Conservation (phyloP, 176 grass and related monocot genomes). For the Phoenix dactylifera region DNA sequence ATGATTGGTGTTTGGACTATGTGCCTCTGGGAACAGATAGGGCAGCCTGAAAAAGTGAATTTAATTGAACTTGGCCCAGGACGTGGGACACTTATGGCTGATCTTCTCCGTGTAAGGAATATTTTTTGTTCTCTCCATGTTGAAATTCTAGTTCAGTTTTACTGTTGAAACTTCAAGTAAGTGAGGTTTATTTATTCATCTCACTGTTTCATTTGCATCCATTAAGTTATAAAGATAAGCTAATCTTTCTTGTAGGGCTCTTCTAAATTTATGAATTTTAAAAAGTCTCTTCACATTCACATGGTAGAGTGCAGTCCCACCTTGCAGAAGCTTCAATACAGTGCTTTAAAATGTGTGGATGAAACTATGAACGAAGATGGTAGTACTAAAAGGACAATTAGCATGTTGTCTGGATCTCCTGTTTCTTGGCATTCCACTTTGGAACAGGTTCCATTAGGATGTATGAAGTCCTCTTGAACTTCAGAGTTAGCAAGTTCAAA, state of each 20-base stretch:
- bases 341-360: slow-evolving; percentile 63
- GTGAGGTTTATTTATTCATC: too few relatives aligned
- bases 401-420: slow-evolving; percentile 48
- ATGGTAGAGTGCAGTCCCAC: slow-evolving; percentile 84
- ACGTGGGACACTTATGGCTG: slow-evolving; percentile 74
- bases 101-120: slow-evolving; percentile 66
- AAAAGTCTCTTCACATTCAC: slow-evolving; percentile 69
- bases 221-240: too few relatives aligned
- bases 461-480: slow-evolving; percentile 36
- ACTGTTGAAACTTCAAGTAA: too few relatives aligned
- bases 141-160: not conserved
- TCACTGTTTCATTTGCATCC: too few relatives aligned
- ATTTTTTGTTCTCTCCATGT: not conserved
- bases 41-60: slow-evolving; percentile 63
- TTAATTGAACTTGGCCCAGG: slow-evolving; percentile 90
- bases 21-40: slow-evolving; percentile 97
- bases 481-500: too few relatives aligned
- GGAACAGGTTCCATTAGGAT: slow-evolving; percentile 90
- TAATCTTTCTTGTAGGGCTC: slow-evolving; percentile 46
- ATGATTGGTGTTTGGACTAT: slow-evolving; percentile 71
- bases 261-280: slow-evolving; percentile 68
- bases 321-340: slow-evolving; percentile 71
- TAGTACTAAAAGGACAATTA: slow-evolving; percentile 49
- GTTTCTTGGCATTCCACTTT: slow-evolving; percentile 70
- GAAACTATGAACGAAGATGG: slow-evolving; percentile 24